Base-by-base conservation (phyloP, 75 land plant genomes). In the Picea sitchensis region DNA sequence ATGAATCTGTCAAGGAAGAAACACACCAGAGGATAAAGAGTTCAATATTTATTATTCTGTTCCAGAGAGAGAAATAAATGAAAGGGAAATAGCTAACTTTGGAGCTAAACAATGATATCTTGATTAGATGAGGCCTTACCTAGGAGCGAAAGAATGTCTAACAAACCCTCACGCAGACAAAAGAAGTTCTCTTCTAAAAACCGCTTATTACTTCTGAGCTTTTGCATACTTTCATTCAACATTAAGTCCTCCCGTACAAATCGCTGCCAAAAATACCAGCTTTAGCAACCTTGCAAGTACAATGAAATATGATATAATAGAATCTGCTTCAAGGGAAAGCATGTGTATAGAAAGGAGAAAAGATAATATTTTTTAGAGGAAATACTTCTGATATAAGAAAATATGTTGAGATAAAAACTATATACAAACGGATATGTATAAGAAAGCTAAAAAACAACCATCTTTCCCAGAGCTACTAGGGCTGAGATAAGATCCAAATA, bases 201-300 rank as follows among this genome's bases (percentile, higher is more conserved):
- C 14, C 31, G 64, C 23, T 76, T 79, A 62, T 84, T 86, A 23
- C 63, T 59, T 65, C 77, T 86, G 57, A 85, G 59, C 32, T 77
- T 60, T 61, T 68, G 63, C 80, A 81, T 76, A 75, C 68, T 76
- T 51, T 58, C 63, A 80, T 80, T 65, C 65, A 56, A 44, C 44
- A 60, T 44, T 59, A 86, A 78, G 62, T 85, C 86, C 61, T 79
- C 83, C 65, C 84, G 88, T 77, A 86, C 21, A 20, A 82, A 80
- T 77, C 80, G 77, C 88, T 86, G 83, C 73, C 69, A 76, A 34
- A 15, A 65, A 76, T 0, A 59, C 6, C 80, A 76, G 12, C 14
- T 76, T 76, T 56, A 76, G 38, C 20, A 76, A 61, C 30, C 38
- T 21, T 56, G 17, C 62, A 76, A 76, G 23, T 7, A 17, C 61